phyloP scores from a whole-genome alignment of 2,329 filamentous ascomycete species.

The Amauroascus niger region DNA sequence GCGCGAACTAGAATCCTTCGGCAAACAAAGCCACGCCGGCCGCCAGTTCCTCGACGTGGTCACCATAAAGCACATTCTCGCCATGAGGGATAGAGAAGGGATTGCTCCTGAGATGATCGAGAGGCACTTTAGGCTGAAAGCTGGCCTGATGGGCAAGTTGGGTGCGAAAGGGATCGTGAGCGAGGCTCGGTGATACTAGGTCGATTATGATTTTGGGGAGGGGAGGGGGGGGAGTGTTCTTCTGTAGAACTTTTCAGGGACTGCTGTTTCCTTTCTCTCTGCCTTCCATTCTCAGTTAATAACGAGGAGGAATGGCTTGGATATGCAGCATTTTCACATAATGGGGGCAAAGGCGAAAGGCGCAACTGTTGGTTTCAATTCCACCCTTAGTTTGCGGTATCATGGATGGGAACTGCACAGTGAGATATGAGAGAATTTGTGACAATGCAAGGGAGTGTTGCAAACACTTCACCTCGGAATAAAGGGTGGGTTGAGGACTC shows the following conservation, averaged over 20 bases:
- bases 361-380: neutral
- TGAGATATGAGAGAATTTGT: neutral
- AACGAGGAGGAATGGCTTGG: neutral
- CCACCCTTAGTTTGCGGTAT: neutral
- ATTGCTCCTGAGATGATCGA: conserved; percentile 35
- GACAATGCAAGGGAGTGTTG: neutral
- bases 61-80: conserved; percentile 42
- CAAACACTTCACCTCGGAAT: too few relatives aligned
- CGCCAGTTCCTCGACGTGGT: conserved; percentile 42
- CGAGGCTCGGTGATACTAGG: neutral
- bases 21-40: conserved; percentile 32
- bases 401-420: neutral
- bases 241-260: neutral
- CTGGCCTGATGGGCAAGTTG: conserved; percentile 35
- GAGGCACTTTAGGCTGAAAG: conserved; percentile 36
- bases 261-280: neutral
- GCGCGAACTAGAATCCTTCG: conserved; percentile 44
- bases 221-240: neutral
- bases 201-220: neutral
- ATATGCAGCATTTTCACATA: neutral
- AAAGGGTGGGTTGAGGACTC: too few relatives aligned
- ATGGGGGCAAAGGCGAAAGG: neutral
- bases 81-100: conserved; percentile 39
- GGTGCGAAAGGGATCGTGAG: conserved; percentile 30
- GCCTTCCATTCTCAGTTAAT: neutral